Base-by-base conservation (phyloP, 306 rosid genomes). In the Castanopsis chinensis region DNA sequence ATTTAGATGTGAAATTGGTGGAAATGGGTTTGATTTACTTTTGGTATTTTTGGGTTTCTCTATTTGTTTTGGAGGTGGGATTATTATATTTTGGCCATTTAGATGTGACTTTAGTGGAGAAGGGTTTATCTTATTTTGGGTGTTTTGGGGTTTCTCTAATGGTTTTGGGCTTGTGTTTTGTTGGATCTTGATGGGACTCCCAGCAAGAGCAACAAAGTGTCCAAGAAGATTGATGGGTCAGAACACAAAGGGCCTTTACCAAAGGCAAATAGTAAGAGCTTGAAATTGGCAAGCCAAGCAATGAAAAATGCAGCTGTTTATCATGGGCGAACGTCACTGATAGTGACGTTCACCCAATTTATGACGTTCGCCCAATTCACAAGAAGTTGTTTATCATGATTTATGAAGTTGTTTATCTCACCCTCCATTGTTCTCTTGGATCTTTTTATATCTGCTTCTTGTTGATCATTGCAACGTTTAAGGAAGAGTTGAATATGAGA, bases 101-200 rank as follows among this genome's bases (percentile, higher is more conserved):
- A 37, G 11, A 37, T 13, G 57, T 20, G 76, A 35, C 53, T 57
- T 60, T 51, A 35, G 6, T 49, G 69, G 28, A n/a, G 67, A n/a
- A 17, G 32, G 59, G 9, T 64, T 15, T 52, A 54, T 15, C n/a
- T 20, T 8, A 35, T 20, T 55, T 3, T 30, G 74, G 28, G 43
- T 0, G n/a, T 18, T 52, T 35, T 43, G 63, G 41, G 81, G 33
- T 32, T 37, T 37, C 45, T 37, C 45, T 37, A 37, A 37, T 37
- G 45, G 45, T 7, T 23, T 20, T 56, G 45, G 54, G 56, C 53
- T 30, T 25, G 5, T 6, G 73, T 51, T 60, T 33, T 85, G 83
- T 64, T 77, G 91, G 85, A 86, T 87, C 77, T 89, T 90, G 82
- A 90, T 91, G 71, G 97, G 97, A 32, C 89, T 84, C 83, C 91